Base-by-base conservation (phyloP, 805 yeast genomes). In the Metschnikowia peoriensis region DNA sequence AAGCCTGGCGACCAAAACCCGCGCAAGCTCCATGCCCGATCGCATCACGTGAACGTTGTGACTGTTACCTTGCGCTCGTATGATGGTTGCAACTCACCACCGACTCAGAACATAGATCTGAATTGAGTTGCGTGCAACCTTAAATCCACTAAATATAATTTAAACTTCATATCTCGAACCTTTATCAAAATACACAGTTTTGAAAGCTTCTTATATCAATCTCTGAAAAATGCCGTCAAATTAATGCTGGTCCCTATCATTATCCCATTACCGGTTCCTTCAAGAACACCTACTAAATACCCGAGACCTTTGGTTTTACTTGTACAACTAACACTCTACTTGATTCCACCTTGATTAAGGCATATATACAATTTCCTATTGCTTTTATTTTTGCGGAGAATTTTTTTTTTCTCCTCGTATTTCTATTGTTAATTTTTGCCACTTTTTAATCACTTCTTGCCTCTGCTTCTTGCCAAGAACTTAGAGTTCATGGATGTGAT, bases 401-500 rank as follows among this genome's bases (percentile, higher is more conserved):
- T 32, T 43, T 43, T 12, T n/a, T 7, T 15, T n/a, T 28, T 17
- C 28, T 42, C 32, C 28, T 32, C 16, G n/a, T 2, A 15, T 11
- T 15, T 16, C 15, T 32, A 15, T 29, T 16, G 15, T 15, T 29
- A n/a, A 6, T 43, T 28, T 11, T 9, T 7, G 28, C 38, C 28
- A 8, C n/a, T 8, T 22, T 10, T 43, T 38, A 32, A n/a, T 50
- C 58, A 68, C 62, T 71, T 77, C 50, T 72, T 77, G 55, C 83
- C 67, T 22, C 74, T 71, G 47, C 83, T 79, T 61, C 89, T 69
- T 5, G 88, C 84, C 52, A 85, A 66, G 44, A 85, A 71, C 60
- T 81, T 81, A 6, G 89, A 84, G 63, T 82, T 84, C 79, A 79
- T 72, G 14, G 83, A 71, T 2, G 87, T 82, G 17, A 83, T 75